phyloP scores from a whole-genome alignment of 306 rosid genomes.

The Arachis stenosperma region DNA sequence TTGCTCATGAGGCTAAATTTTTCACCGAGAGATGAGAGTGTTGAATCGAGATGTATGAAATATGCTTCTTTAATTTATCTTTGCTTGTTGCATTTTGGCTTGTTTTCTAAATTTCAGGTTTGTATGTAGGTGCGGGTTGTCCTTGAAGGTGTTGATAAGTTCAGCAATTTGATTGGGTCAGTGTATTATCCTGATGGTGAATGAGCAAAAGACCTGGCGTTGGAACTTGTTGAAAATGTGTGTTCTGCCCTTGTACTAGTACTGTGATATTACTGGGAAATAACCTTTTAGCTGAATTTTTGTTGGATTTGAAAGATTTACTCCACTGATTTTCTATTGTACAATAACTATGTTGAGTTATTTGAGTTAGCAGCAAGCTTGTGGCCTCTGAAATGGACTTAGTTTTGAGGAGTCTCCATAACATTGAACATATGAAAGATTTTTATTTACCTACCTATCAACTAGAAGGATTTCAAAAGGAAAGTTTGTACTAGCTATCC shows the following conservation, averaged over 20 bases:
- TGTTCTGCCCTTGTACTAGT: slow-evolving; percentile 20
- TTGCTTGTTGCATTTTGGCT: slow-evolving; percentile 17
- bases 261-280: slow-evolving; percentile 7
- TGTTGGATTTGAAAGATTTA: slow-evolving; percentile 10
- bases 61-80: slow-evolving; percentile 28
- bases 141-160: slow-evolving; percentile 85
- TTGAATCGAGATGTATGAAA: slow-evolving; percentile 72
- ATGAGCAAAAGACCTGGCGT: slow-evolving; percentile 75
- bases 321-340: slow-evolving; percentile 10
- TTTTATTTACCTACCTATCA: slow-evolving; percentile 11
- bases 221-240: slow-evolving; percentile 84
- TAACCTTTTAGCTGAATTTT: slow-evolving; percentile 6
- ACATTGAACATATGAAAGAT: not conserved
- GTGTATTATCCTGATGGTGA: slow-evolving; percentile 87
- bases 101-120: slow-evolving; percentile 41
- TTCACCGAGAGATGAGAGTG: slow-evolving; percentile 74
- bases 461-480: slow-evolving; percentile 5
- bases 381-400: not conserved
- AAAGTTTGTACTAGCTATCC: not conserved
- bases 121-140: slow-evolving; percentile 73
- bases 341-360: slow-evolving; percentile 10
- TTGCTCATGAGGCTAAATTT: slow-evolving; percentile 78
- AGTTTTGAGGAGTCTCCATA: slow-evolving; percentile 6
- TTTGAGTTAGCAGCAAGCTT: slow-evolving; percentile 18
- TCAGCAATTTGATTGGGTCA: slow-evolving; percentile 84